These are phyloP conservation scores for Aureobasidium melanogenum DNA, from an alignment of 2,329 filamentous ascomycete species.

Conservation along the genomic window DNA sequence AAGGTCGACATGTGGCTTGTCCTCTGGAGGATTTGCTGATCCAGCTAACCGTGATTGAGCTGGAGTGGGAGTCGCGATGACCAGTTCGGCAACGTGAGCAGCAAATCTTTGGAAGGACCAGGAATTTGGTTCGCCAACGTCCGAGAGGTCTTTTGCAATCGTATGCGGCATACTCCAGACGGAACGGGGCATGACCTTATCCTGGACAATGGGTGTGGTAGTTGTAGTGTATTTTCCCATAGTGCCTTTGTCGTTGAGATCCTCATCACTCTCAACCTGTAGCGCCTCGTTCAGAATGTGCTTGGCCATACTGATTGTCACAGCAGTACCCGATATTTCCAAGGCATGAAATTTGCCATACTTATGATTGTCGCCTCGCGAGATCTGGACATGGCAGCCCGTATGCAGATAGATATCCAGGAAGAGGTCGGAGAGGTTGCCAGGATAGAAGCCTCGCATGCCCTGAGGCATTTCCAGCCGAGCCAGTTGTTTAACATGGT, in stretches of 20 bases:
- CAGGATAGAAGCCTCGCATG: constrained; percentile 8
- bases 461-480: constrained; percentile 7
- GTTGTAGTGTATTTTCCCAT: not conserved
- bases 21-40: not conserved
- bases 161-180: not conserved
- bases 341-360: not conserved
- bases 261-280: not conserved
- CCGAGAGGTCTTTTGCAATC: not conserved
- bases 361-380: not conserved
- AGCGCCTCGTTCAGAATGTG: not conserved
- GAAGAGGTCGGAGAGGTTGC: not conserved
- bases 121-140: not conserved
- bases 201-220: not conserved
- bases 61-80: not conserved
- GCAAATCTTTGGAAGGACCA: constrained; percentile 11
- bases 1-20: constrained; percentile 12
- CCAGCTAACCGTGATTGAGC: not conserved
- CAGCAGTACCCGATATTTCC: not conserved
- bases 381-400: constrained; percentile 10
- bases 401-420: constrained; percentile 7
- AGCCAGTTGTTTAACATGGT: constrained; percentile 10
- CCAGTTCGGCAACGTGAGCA: constrained; percentile 9
- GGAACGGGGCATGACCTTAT: not conserved
- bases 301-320: not conserved
- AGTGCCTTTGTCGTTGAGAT: not conserved